Percentiles rank a stretch among this genome's conserved stretches.
These are phyloP conservation scores for Eutrema salsugineum DNA, from an alignment of 441 rosid genomes.

Conservation along the genomic window DNA sequence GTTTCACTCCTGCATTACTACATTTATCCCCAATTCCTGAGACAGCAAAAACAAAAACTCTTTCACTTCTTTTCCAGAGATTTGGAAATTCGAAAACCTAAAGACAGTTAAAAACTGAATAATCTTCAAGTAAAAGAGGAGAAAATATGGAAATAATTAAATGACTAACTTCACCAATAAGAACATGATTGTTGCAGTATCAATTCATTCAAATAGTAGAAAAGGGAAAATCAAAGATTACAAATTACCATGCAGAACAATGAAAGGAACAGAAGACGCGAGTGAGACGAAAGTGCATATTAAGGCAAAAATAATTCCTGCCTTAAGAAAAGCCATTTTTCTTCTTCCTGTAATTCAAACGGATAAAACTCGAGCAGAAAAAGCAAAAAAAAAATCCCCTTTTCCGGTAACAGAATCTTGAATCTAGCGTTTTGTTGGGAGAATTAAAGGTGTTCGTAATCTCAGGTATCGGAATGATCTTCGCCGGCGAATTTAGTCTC, in stretches of 20 bases:
- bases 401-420: background rate
- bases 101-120: background rate
- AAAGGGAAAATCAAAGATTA: background rate
- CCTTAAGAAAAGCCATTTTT: slow-evolving; percentile 9
- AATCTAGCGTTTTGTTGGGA: background rate
- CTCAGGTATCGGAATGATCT: background rate
- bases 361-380: background rate
- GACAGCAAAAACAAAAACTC: background rate
- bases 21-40: slow-evolving; percentile 80
- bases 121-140: background rate
- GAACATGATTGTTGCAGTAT: background rate
- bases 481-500: slow-evolving; percentile 16
- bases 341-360: background rate
- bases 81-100: background rate
- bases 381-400: background rate
- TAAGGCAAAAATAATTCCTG: slow-evolving; percentile 11
- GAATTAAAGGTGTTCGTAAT: background rate
- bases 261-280: slow-evolving; percentile 59
- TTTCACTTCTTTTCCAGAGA: slow-evolving; percentile 3
- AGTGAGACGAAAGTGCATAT: slow-evolving; percentile 27
- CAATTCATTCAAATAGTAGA: background rate
- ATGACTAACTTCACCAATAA: background rate
- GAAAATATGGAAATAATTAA: background rate
- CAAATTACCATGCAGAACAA: slow-evolving; percentile 68
- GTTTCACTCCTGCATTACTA: slow-evolving; percentile 47